Conservation (phyloP, 202 grass and related monocot species). For the Zizania palustris region DNA sequence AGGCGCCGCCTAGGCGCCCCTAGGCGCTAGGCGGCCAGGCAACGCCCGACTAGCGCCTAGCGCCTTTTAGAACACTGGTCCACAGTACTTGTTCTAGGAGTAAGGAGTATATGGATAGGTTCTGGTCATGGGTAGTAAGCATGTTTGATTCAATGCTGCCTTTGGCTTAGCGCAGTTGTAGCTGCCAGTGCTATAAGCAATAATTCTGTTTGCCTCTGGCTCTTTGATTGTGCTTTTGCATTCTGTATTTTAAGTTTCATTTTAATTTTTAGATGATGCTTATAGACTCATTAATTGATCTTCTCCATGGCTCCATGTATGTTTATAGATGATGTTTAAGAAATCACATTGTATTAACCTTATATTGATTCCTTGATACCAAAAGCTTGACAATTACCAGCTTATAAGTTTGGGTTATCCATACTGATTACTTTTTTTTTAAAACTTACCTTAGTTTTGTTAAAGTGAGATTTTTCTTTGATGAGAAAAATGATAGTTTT, state of each 20-base stretch:
- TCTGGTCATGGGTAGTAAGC: not conserved
- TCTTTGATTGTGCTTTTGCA: not conserved
- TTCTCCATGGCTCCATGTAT: constrained; percentile 3
- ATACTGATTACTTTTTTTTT: no score
- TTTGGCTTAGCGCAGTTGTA: not conserved
- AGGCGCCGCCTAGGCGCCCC: no score
- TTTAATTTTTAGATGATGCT: not conserved
- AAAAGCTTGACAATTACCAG: not conserved
- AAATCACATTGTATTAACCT: not conserved
- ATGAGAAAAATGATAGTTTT: not conserved
- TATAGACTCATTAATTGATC: no score
- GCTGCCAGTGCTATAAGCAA: not conserved
- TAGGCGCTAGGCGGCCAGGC: no score
- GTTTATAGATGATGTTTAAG: no score
- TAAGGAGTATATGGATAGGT: not conserved
- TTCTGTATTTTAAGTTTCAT: not conserved
- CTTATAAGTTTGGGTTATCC: not conserved
- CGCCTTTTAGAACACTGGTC: no score
- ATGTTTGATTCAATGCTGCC: not conserved
- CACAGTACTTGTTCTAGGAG: not conserved
- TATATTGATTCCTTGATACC: not conserved
- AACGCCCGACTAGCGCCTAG: no score
- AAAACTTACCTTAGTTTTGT: not conserved
- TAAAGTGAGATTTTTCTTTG: not conserved
- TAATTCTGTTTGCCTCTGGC: not conserved